These are phyloP conservation scores for Macrolepiota albuminosa DNA, from an alignment of 768 basidiomycete species.

Conservation along the genomic window DNA sequence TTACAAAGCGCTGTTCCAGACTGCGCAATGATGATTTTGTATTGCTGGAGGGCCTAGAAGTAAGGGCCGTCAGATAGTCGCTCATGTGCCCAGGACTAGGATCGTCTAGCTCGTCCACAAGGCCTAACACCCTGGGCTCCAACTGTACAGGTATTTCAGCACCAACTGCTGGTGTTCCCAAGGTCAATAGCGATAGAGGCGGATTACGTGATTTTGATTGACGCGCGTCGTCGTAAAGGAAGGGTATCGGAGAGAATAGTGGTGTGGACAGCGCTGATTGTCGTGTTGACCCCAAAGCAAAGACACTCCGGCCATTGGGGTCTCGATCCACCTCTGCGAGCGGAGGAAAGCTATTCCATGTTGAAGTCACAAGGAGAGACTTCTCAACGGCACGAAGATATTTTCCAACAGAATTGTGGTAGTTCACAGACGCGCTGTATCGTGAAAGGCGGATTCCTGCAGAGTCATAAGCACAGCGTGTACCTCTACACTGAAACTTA, in stretches of 20 bases:
- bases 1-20: slow-evolving; percentile 37
- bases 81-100: slow-evolving; percentile 82
- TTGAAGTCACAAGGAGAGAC: slow-evolving; percentile 78
- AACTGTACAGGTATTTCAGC: slow-evolving; percentile 28
- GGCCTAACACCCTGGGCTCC: slow-evolving; percentile 55
- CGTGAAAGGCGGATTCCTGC: slow-evolving; percentile 72
- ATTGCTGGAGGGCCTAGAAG: slow-evolving; percentile 47
- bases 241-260: slow-evolving; percentile 83
- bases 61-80: slow-evolving; percentile 68
- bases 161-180: slow-evolving; percentile 34
- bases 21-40: not conserved
- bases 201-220: slow-evolving; percentile 77
- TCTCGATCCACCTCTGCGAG: slow-evolving; percentile 34
- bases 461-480: not conserved
- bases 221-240: slow-evolving; percentile 79
- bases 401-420: slow-evolving; percentile 80
- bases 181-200: slow-evolving; percentile 65
- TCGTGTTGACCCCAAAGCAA: slow-evolving; percentile 40
- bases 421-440: slow-evolving; percentile 89
- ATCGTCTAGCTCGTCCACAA: slow-evolving; percentile 88
- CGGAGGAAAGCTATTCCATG: slow-evolving; percentile 66
- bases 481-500: slow-evolving; percentile 28
- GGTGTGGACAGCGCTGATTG: slow-evolving; percentile 70
- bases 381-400: slow-evolving; percentile 86
- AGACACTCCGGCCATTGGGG: slow-evolving; percentile 32